phyloP scores from a whole-genome alignment of 139 green algal species.

The Tetradesmus lagerheimii region DNA sequence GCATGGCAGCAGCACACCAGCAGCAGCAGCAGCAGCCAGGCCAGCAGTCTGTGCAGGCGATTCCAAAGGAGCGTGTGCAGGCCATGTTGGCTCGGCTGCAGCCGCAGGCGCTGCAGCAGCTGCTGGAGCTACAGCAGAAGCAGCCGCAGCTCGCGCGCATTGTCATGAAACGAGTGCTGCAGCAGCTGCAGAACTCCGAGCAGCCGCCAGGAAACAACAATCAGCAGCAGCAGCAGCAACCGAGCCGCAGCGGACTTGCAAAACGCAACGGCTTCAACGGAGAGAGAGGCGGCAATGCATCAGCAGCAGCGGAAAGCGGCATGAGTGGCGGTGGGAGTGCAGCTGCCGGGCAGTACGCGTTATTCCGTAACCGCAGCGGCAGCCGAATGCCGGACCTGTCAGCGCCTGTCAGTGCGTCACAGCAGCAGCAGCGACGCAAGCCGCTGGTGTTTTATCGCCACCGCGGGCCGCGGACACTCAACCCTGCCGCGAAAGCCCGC shows the following conservation, averaged over 20 bases:
- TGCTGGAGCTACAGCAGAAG: conserved; percentile 30
- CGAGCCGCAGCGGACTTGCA: neutral
- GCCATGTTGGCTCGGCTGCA: conserved; percentile 12
- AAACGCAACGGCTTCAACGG: neutral
- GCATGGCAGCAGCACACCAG: neutral
- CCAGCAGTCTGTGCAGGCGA: neutral
- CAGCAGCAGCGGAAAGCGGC: neutral
- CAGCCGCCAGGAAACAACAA: neutral
- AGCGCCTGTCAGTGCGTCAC: neutral
- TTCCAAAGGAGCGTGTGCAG: neutral
- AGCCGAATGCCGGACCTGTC: neutral
- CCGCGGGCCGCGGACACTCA: neutral
- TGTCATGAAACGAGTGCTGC: conserved; percentile 35
- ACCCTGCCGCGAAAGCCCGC: neutral
- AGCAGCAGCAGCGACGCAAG: conserved; percentile 11
- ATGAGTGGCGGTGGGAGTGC: neutral
- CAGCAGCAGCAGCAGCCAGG: neutral
- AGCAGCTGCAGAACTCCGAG: conserved; percentile 21
- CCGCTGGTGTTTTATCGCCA: conserved; percentile 44
- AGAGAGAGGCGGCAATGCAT: neutral
- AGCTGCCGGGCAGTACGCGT: neutral
- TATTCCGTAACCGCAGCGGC: neutral
- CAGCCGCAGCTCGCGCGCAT: conserved; percentile 30
- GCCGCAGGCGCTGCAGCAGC: conserved; percentile 38
- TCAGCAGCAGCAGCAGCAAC: neutral